Base-by-base conservation (phyloP, 1,139 yeast species). In the Pichia sp. region DNA sequence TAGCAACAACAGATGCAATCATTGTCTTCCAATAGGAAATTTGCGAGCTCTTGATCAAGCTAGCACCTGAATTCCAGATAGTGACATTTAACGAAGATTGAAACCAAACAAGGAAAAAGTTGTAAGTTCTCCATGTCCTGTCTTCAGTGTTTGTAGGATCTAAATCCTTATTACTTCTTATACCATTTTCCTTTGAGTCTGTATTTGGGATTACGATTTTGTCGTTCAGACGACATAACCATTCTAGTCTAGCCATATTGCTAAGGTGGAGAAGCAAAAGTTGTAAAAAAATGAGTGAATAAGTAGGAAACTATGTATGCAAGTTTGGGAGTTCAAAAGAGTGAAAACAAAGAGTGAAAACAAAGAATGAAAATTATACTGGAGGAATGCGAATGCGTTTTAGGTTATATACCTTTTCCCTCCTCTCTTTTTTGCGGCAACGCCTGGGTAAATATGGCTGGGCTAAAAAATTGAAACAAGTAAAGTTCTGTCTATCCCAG, bases 31-130 rank as follows among this genome's bases (percentile, higher is more conserved):
- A 59, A 34, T 61, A 57, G 1, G 60, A 53, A 7, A 63, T 53
- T 8, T 59, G 59, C 2, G 62, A 55, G 7, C 55, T 53, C 46
- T 60, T 62, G 31, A 63, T 61, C 19, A 63, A 49, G 1, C 62
- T 52, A 1, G 65, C 58, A 30, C 65, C 65, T 5, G 66, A 61
- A 3, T 77, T 74, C 54, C 74, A 72, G 54, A 73, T 73, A 46
- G 72, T 58, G 23, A 65, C 62, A 10, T 58, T 59, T 13, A 63
- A 53, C 10, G 63, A 54, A 29, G 63, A 61, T 50, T 62, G 64
- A 44, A 62, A 58, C 69, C 69, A 66, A 48, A 64, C 63, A 6
- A 60, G 54, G 19, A 63, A 56, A 50, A 57, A 64, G 47, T 64
- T 62, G 51, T 62, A 64, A 5, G 58, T 49, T 29, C 55, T 61